These are phyloP conservation scores for Capniomyces stellatus DNA, from an alignment of 371 early-diverging fungal genomes.

Conservation along the genomic window DNA sequence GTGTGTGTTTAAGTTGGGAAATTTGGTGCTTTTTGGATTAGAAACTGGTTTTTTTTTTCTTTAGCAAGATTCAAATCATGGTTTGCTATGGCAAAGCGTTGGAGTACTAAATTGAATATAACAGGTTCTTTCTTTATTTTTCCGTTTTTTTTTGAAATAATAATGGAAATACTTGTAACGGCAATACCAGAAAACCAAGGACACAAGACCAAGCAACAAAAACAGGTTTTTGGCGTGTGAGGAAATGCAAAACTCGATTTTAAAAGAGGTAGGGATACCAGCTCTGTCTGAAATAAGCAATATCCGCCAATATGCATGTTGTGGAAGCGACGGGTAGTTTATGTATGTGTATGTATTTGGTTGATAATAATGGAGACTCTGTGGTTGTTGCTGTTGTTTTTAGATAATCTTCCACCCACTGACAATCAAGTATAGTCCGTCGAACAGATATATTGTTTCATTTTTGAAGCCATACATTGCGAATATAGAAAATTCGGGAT, in stretches of 20 bases:
- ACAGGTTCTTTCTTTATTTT: too few species aligned
- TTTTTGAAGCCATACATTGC: slow-evolving; percentile 2
- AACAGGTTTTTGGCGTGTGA: background rate
- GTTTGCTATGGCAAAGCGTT: too few species aligned
- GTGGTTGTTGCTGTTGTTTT: background rate
- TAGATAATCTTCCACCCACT: slow-evolving; percentile 3
- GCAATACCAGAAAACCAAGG: background rate
- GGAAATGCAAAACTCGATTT: background rate
- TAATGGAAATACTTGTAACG: too few species aligned
- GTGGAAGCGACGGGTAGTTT: too few species aligned
- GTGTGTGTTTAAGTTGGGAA: background rate
- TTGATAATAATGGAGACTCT: background rate
- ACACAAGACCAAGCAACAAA: background rate
- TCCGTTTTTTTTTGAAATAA: too few species aligned
- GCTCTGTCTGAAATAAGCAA: background rate
- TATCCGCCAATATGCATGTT: background rate
- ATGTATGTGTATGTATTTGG: too few species aligned
- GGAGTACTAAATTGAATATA: too few species aligned
- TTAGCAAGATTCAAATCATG: too few species aligned
- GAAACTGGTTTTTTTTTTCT: too few species aligned
- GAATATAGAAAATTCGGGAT: background rate
- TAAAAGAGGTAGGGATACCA: background rate
- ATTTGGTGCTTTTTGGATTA: too few species aligned
- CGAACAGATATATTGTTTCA: slow-evolving; percentile 3
- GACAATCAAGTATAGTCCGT: slow-evolving; percentile 1